Evolutionary conservation across 1,284 basidiomycete genomes (phyloP), one percentile per base, ranked within the genome.

Genomic region (Melampsora americana): DNA sequence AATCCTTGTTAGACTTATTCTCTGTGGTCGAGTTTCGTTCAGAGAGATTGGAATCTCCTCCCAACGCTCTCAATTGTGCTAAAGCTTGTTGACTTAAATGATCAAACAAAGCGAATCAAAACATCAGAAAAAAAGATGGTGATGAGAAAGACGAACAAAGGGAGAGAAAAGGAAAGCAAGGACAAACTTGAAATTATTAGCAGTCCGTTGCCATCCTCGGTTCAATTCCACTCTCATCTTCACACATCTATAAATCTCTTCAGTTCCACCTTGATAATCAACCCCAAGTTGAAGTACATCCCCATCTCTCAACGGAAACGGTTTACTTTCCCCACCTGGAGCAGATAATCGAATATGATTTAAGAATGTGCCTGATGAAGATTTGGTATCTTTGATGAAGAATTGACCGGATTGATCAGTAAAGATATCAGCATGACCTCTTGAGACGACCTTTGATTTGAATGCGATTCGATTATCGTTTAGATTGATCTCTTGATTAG

Each of bases 231-330:
- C 87, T 78, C 93, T 88, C 84, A 99, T 96, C 87, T 97, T 98
- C 78, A 99, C 93, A 79, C 92, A 94, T 84, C 97, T 92, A 84
- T 96, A 99, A 78, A 97, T 93, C 83, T 98, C 95, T 84, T 99
- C 95, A 5, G 92, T 89, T 0, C 95, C 96, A 35, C 95, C 95
- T 83, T 98, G 95, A 84, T 97, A 99, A 83, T 99, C 96, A 42
- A 99, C 94, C 1, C 95, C 95, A 0, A 98, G 88, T 84, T 99
- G 95, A 7, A 99, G 85, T 20, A 98, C 88, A 84, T 99, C 95
- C 0, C 95, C 95, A 79, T 98, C 95, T 83, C 91, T 92, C 80
- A 99, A 86, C 78, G 89, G 88, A 79, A 88, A 90, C 0, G 93
- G 88, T 53, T 89, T 86, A 2, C 89, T 90, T 81, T 95, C 93